phyloP scores from a whole-genome alignment of 2,329 filamentous ascomycete species.

The Verticillium albo-atrum region DNA sequence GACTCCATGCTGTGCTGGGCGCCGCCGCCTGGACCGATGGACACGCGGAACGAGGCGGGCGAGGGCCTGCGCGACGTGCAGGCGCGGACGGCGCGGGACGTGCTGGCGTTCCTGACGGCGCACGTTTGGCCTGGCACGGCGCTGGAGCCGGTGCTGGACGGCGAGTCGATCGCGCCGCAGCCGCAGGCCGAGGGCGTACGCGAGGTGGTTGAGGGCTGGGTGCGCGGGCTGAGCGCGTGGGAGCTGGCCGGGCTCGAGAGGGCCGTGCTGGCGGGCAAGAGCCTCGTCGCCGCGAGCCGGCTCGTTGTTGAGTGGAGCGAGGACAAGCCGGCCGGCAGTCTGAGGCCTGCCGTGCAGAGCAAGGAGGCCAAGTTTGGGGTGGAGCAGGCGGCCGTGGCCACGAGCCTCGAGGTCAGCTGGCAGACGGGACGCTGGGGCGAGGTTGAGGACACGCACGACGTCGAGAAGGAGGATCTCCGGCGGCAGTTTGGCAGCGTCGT shows the following conservation, averaged over 20 bases:
- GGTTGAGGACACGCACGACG: constrained; percentile 97
- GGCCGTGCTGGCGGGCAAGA: constrained; percentile 80
- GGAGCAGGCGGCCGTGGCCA: constrained; percentile 73
- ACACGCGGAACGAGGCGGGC: constrained; percentile 39
- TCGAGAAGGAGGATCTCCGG: constrained; percentile 83
- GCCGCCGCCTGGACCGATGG: constrained; percentile 45
- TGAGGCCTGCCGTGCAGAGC: constrained; percentile 14
- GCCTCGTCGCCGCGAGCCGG: constrained; percentile 70
- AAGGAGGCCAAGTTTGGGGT: constrained; percentile 60
- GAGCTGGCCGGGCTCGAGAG: constrained; percentile 86
- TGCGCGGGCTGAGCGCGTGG: constrained; percentile 65
- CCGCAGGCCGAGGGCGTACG: constrained; percentile 70
- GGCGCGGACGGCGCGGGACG: constrained; percentile 60
- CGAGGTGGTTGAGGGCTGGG: constrained; percentile 74
- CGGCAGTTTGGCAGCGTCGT: constrained; percentile 86
- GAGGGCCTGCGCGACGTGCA: constrained; percentile 70
- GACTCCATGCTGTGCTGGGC: constrained; percentile 93
- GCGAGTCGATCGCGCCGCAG: constrained; percentile 70
- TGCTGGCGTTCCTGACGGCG: constrained; percentile 66
- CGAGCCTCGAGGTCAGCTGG: constrained; percentile 82
- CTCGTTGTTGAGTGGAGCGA: constrained; percentile 86
- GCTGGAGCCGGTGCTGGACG: constrained; percentile 76
- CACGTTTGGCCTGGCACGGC: constrained; percentile 80
- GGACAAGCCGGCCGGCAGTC: constrained; percentile 51
- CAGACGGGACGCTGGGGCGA: constrained; percentile 92